These are phyloP conservation scores for Fusarium mexicanum DNA, from an alignment of 2,329 filamentous ascomycete genomes.

Conservation along the genomic window DNA sequence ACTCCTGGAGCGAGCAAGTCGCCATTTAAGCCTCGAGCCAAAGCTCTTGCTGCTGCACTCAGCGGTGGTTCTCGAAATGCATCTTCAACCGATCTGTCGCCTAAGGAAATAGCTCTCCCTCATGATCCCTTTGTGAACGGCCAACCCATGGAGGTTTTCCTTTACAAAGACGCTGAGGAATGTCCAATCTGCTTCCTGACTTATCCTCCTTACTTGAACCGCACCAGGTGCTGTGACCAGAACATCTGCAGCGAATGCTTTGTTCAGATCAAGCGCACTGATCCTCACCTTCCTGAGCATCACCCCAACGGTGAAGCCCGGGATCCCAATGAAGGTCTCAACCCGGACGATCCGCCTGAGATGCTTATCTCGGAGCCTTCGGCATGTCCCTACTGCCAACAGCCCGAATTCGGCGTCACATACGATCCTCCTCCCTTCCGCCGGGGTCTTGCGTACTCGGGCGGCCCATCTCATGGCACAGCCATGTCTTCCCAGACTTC, in stretches of 20 bases:
- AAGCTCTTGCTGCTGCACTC: constrained; percentile 85
- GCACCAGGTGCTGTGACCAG: constrained; percentile 94
- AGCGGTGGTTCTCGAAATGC: constrained; percentile 78
- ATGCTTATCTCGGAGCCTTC: constrained; percentile 90
- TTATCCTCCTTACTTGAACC: constrained; percentile 94
- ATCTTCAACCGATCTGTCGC: constrained; percentile 75
- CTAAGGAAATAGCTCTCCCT: constrained; percentile 82
- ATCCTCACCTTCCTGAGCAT: constrained; percentile 89
- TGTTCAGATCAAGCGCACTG: constrained; percentile 95
- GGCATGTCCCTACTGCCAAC: constrained; percentile 93
- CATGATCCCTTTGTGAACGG: constrained; percentile 91
- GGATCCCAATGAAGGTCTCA: constrained; percentile 49
- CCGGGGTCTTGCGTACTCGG: constrained; percentile 77
- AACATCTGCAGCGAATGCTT: constrained; percentile 98
- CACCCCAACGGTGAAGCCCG: constrained; percentile 58
- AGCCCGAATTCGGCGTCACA: constrained; percentile 94
- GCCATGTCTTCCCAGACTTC: constrained; percentile 91
- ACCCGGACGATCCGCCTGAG: constrained; percentile 63
- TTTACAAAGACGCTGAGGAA: constrained; percentile 91
- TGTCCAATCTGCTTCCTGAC: constrained; percentile 98
- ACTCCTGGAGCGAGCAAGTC: constrained; percentile 48
- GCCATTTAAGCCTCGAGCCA: constrained; percentile 83
- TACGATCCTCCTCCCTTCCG: constrained; percentile 91
- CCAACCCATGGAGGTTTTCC: constrained; percentile 89
- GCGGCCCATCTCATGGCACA: constrained; percentile 57